Conservation (phyloP, 176 grass and related monocot genomes). For the Zoysia pacifica region DNA sequence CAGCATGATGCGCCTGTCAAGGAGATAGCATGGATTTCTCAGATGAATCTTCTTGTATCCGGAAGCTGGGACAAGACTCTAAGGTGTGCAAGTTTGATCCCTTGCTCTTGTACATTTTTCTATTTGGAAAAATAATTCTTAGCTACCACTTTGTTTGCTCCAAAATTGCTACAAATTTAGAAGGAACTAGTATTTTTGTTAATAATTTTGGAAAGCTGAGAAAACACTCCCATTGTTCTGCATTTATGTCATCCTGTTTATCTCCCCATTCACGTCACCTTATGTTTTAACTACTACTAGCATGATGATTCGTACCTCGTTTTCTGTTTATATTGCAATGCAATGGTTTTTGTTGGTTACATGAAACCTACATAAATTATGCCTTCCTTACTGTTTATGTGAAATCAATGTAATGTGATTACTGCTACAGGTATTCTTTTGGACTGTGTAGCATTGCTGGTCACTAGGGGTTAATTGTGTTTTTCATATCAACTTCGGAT, state of each 20-base stretch:
- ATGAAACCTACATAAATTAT: background rate
- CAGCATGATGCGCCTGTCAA: slow-evolving; percentile 89
- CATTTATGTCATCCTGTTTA: background rate
- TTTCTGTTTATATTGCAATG: slow-evolving; percentile 7
- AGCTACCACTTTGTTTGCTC: background rate
- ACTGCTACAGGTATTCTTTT: background rate
- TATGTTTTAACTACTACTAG: background rate
- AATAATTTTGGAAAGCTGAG: background rate
- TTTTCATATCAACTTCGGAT: background rate
- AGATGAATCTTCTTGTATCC: slow-evolving; percentile 94
- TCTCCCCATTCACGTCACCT: slow-evolving; percentile 10
- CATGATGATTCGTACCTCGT: slow-evolving; percentile 1
- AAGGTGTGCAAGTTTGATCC: slow-evolving; percentile 38
- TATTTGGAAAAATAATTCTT: background rate
- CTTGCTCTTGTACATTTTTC: background rate
- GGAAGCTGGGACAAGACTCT: slow-evolving; percentile 96
- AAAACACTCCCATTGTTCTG: background rate
- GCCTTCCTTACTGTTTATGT: background rate
- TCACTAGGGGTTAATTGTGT: background rate
- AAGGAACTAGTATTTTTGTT: background rate
- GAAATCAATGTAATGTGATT: background rate
- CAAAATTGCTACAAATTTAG: background rate
- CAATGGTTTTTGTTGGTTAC: background rate
- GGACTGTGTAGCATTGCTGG: background rate
- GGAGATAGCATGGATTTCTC: slow-evolving; percentile 79